Base-by-base conservation (phyloP, 2,329 filamentous ascomycete species). In the Aureobasidium sp. region DNA sequence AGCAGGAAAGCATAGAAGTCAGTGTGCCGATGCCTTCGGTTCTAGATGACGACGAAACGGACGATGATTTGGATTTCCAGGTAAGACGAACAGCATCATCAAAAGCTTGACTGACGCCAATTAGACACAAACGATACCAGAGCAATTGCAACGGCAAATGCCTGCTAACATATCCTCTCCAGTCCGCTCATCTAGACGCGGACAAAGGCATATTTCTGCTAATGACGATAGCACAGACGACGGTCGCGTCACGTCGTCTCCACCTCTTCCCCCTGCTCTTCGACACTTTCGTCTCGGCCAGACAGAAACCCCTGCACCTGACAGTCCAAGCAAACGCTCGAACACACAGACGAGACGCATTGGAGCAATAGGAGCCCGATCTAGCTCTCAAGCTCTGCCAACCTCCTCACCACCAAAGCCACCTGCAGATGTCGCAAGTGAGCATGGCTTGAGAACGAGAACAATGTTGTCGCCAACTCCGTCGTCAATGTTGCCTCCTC, bases 21-120 rank as follows among this genome's bases (percentile, higher is more conserved):
- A 61, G 36, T n/a, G 36, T 47, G 20, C 47, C 36, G 5, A 50
- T 63, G 42, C 42, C 61, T 23, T 20, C n/a, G 5, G 36, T 27
- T 13, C 26, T 58, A 9, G 44, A 59, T 29, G 61, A 52, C 27
- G 46, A 42, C 9, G 60, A 62, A 17, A 57, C 60, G 32, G 60
- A 62, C 8, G 53, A 58, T 26, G 53, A 61, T 44, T 23, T 60
- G 15, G 58, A 61, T 26, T 61, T 61, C 37, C 58, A 61, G 32
- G 58, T 53, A 44, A 41, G 48, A 32, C 3, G 3, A n/a, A 5
- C 26, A 36, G 10, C 3, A 2, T 7, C 13, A 17, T 36, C 12
- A 6, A 34, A 13, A 34, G 12, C 53, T 26, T 17, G 29, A 46
- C 53, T 60, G 36, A 60, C 36, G 7, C 7, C 10, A 29, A 34